Evolutionary conservation across 805 yeast genomes (phyloP).

Genomic region (Saccharomyces kudriavzevii): DNA sequence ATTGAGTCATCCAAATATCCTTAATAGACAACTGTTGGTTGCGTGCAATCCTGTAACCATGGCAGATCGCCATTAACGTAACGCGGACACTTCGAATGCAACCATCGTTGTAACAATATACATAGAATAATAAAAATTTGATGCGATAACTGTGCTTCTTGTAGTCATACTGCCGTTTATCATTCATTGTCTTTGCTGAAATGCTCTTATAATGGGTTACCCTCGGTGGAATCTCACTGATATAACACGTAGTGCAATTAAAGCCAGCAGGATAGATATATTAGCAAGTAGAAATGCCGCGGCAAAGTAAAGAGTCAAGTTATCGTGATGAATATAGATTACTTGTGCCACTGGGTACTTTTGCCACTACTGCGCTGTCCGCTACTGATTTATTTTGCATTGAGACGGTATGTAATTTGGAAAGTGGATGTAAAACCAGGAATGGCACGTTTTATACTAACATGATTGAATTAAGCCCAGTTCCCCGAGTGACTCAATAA

Average conservation of each 20-base stretch:
- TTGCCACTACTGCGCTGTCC: slow-evolving; percentile 19
- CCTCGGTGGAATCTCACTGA: background rate
- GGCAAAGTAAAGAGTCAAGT: background rate
- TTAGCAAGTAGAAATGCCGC: background rate
- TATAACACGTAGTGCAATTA: background rate
- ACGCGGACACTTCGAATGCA: background rate
- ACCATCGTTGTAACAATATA: background rate
- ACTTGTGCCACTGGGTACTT: slow-evolving; percentile 8
- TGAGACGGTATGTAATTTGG: slow-evolving; percentile 3
- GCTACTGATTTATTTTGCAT: slow-evolving; percentile 6
- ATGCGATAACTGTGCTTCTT: background rate
- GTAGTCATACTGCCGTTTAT: background rate
- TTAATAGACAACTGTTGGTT: slow-evolving; percentile 52
- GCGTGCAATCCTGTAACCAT: slow-evolving; percentile 8
- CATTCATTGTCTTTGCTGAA: background rate
- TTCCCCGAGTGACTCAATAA: background rate
- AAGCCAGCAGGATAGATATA: background rate
- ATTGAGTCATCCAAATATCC: slow-evolving; percentile 58
- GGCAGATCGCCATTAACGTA: background rate
- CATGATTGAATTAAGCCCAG: background rate
- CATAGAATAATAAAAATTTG: background rate
- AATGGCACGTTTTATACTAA: background rate
- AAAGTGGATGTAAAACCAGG: too few relatives aligned
- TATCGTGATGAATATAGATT: slow-evolving; percentile 13
- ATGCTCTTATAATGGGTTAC: background rate